Evolutionary conservation across 1,284 basidiomycete species (phyloP).

Genomic region (Erythrobasidium hasegawianum): DNA sequence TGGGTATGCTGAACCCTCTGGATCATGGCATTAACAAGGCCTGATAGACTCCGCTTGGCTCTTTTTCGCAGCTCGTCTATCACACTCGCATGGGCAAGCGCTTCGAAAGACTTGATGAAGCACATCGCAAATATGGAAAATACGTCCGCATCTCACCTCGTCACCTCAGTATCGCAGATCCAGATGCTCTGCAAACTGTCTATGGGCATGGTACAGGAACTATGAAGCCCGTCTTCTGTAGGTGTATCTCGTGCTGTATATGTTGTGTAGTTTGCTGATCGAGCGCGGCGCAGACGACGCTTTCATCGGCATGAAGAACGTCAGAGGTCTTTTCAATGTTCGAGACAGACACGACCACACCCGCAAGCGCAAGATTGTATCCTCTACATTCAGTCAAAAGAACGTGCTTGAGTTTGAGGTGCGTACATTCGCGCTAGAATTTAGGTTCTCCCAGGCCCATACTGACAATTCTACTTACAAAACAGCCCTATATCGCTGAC

Average conservation of each 20-base stretch:
- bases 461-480: too few species aligned
- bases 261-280: too few species aligned
- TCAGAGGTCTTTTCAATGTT: constrained; percentile 64
- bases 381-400: constrained; percentile 18
- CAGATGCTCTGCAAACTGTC: constrained; percentile 67
- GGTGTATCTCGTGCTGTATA: too few species aligned
- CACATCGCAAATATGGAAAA: constrained; percentile 34
- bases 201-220: constrained; percentile 50
- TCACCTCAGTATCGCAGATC: constrained; percentile 59
- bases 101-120: constrained; percentile 29
- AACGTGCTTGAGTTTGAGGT: not conserved
- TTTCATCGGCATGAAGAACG: constrained; percentile 37
- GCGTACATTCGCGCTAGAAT: too few species aligned
- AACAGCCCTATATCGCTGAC: constrained; percentile 59
- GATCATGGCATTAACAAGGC: not conserved
- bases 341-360: constrained; percentile 75
- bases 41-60: not conserved
- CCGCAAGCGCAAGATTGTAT: constrained; percentile 44
- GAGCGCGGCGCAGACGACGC: constrained; percentile 40
- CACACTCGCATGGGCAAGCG: constrained; percentile 32
- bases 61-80: constrained; percentile 20
- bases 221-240: constrained; percentile 41
- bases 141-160: constrained; percentile 35
- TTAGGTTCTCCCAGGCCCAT: too few species aligned
- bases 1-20: constrained; percentile 14